These are phyloP conservation scores for Crotalaria pallida DNA, from an alignment of 306 rosid genomes.

Conservation along the genomic window DNA sequence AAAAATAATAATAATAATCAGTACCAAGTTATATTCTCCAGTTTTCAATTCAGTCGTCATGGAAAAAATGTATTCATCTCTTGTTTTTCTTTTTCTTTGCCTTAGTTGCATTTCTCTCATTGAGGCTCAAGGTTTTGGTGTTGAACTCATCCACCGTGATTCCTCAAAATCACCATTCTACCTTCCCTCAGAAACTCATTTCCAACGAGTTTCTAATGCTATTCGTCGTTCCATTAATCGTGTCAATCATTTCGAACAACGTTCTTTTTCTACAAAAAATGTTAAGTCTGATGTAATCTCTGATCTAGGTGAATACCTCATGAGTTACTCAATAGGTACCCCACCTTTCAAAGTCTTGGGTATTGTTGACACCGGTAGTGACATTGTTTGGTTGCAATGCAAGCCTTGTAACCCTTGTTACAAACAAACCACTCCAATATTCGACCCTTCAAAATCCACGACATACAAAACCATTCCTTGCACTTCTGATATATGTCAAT, in stretches of 20 bases:
- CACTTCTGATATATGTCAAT: not conserved
- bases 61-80: too few species aligned
- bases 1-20: too few species aligned
- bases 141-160: conserved; percentile 50
- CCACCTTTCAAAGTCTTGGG: conserved; percentile 32
- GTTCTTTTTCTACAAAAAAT: not conserved
- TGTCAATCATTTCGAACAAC: not conserved
- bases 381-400: conserved; percentile 50
- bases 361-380: conserved; percentile 49
- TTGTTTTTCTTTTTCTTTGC: too few species aligned
- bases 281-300: not conserved
- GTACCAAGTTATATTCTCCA: too few species aligned
- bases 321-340: conserved; percentile 37
- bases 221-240: conserved; percentile 31
- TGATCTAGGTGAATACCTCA: conserved; percentile 32
- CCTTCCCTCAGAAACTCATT: conserved; percentile 14
- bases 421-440: conserved; percentile 28
- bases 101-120: not conserved
- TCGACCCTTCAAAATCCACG: conserved; percentile 25
- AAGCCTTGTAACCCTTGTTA: conserved; percentile 32
- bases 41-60: too few species aligned
- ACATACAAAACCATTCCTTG: conserved; percentile 3
- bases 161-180: conserved; percentile 47
- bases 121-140: conserved; percentile 15
- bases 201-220: conserved; percentile 22